phyloP scores from a whole-genome alignment of 257 asterid genomes.

The Solanum acaule region DNA sequence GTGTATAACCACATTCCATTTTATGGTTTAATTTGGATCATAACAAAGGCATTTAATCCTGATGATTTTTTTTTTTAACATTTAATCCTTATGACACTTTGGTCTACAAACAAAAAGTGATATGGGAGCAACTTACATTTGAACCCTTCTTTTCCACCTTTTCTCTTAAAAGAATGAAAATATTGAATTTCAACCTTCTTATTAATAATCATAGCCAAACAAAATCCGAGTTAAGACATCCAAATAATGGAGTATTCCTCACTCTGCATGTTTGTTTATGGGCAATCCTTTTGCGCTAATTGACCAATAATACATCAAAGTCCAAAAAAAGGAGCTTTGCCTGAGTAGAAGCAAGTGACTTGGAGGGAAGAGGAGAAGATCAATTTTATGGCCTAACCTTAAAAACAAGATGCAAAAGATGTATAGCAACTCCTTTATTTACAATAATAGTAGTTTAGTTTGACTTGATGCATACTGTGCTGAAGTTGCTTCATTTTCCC shows the following conservation, averaged over 20 bases:
- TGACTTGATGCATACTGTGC: neutral
- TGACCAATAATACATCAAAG: neutral
- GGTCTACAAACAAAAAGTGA: neutral
- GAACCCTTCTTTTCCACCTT: neutral
- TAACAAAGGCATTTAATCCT: neutral
- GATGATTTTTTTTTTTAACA: neutral
- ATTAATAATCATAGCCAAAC: neutral
- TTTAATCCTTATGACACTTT: neutral
- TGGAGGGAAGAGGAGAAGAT: neutral
- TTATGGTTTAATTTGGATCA: neutral
- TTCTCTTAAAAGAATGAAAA: neutral
- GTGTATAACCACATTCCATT: neutral
- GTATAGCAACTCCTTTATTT: neutral
- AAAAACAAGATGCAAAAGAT: neutral
- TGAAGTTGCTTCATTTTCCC: neutral
- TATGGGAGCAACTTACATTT: neutral
- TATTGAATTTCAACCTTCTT: neutral
- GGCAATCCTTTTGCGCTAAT: neutral
- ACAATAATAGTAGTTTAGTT: neutral
- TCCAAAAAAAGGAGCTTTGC: neutral
- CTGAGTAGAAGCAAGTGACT: neutral
- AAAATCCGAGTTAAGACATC: neutral
- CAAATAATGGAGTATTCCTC: neutral
- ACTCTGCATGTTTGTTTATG: neutral
- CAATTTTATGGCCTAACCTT: neutral